Conservation (phyloP, 208 protist species). For the Leishmania amazonensis region DNA sequence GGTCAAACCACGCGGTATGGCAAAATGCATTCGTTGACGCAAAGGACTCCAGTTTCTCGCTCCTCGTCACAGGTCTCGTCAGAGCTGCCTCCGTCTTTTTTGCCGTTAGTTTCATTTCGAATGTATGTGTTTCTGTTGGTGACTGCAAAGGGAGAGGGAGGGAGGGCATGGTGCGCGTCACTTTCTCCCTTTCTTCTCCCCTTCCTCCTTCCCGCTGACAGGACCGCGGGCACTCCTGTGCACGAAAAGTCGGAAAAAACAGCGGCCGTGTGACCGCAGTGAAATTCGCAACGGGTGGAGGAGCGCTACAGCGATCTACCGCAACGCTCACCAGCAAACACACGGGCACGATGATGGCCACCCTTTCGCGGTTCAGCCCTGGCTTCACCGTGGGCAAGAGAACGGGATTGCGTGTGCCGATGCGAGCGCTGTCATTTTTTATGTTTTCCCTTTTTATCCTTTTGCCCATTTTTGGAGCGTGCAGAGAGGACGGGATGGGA, state of each 20-base stretch:
- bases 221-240: not conserved
- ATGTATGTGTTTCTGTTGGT: not conserved
- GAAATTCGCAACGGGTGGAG: not conserved
- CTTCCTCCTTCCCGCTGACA: not conserved
- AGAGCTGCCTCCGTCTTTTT: not conserved
- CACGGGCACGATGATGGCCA: not conserved
- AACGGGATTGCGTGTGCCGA: not conserved
- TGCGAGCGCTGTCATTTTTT: not conserved
- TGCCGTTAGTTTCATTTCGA: no score
- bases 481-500: not conserved
- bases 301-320: not conserved
- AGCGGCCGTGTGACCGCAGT: not conserved
- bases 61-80: not conserved
- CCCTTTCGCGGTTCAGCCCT: not conserved
- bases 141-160: not conserved
- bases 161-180: not conserved
- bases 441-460: not conserved
- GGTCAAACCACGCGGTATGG: not conserved
- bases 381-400: not conserved
- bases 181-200: not conserved
- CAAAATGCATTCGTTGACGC: not conserved
- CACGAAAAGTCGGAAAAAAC: not conserved
- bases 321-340: not conserved
- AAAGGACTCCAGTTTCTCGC: not conserved
- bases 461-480: no score